A percentile compares a stretch with the other conserved stretches of the same genome.
Evolutionary conservation across 1,139 yeast species (phyloP).

Genomic region (Scheffersomyces cryptocercus): DNA sequence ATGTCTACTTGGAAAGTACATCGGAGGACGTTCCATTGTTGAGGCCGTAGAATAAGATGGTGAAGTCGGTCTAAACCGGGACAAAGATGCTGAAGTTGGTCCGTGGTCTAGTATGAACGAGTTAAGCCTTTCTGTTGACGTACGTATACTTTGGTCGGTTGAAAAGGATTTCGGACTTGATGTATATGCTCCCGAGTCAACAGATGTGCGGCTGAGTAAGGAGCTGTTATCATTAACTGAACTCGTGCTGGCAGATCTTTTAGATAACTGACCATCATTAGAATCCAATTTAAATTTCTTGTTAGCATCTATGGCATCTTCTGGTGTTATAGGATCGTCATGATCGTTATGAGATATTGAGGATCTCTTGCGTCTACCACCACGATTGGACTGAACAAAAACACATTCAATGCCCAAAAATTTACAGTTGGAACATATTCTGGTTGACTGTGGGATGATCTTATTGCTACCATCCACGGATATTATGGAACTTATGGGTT

Average conservation of each 20-base stretch:
- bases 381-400: constrained; percentile 59
- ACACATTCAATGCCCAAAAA: constrained; percentile 52
- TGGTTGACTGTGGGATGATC: constrained; percentile 17
- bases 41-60: neutral
- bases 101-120: constrained; percentile 2
- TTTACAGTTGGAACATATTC: constrained; percentile 52
- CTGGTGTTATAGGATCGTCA: constrained; percentile 1
- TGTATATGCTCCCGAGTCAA: too few relatives aligned
- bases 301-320: too few relatives aligned
- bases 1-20: neutral
- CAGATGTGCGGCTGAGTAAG: too few relatives aligned
- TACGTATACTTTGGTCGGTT: neutral
- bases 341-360: constrained; percentile 2
- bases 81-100: neutral
- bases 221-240: too few relatives aligned
- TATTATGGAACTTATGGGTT: constrained; percentile 27
- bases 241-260: too few relatives aligned
- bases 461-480: constrained; percentile 15
- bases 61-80: neutral
- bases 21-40: neutral
- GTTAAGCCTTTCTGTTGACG: neutral
- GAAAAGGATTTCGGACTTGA: too few relatives aligned
- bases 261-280: too few relatives aligned
- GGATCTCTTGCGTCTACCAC: constrained; percentile 49
- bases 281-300: too few relatives aligned